These are phyloP conservation scores for Phlyctochytrium arcticum DNA, from an alignment of 192 early-diverging fungal genomes.

Conservation along the genomic window DNA sequence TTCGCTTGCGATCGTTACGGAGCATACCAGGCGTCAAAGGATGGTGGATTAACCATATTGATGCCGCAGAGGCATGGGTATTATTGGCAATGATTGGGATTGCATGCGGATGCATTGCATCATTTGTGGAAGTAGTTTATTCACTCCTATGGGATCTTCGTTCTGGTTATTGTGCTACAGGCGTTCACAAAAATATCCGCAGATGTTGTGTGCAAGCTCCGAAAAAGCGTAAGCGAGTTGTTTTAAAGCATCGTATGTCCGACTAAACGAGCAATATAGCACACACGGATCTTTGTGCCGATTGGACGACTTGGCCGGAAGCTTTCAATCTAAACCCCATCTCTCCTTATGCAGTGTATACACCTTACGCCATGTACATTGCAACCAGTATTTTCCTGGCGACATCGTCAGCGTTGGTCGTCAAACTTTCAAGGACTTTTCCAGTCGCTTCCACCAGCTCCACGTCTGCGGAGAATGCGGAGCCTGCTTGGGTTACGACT, in stretches of 20 bases:
- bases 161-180: conserved; percentile 34
- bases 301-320: conserved; percentile 3
- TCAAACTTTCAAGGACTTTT: neutral
- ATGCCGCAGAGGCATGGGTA: conserved; percentile 39
- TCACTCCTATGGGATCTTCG: conserved; percentile 35
- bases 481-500: conserved; percentile 6
- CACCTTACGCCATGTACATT: conserved; percentile 4
- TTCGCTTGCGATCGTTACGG: conserved; percentile 16
- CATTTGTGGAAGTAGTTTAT: conserved; percentile 32
- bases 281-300: neutral
- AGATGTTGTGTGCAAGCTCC: neutral
- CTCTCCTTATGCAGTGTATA: neutral
- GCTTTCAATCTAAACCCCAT: neutral
- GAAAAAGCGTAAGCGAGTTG: too few relatives aligned
- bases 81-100: conserved; percentile 36
- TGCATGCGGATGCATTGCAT: conserved; percentile 34
- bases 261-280: neutral
- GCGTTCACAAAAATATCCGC: neutral
- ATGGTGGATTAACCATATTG: neutral
- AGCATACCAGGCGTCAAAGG: conserved; percentile 18
- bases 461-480: conserved; percentile 2
- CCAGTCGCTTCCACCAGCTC: neutral
- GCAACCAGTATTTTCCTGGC: conserved; percentile 3
- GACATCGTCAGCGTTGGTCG: neutral
- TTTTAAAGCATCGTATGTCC: neutral